Base-by-base conservation (phyloP, 768 basidiomycete species). In the Dictyophora rubrovolvata region DNA sequence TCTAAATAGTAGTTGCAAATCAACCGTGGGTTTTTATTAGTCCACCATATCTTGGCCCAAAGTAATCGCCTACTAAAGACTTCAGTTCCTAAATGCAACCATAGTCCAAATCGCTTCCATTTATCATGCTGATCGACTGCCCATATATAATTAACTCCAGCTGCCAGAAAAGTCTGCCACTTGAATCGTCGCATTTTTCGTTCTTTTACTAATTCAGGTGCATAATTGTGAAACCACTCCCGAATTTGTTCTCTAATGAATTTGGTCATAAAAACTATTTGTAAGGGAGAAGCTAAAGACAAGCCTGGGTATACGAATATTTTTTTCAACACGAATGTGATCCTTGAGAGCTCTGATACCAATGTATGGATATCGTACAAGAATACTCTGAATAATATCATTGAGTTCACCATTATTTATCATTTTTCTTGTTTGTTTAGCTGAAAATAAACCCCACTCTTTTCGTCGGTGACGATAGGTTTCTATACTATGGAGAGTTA, bases 111-210 rank as follows among this genome's bases (percentile, higher is more conserved):
- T 5, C 64, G 58, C 37, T 66, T 65, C 73, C 73, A 78, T 53
- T 80, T 80, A 60, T 80, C 74, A 61, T 80, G 76, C 60, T 79
- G 78, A 54, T 79, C 74, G 18, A 71, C 55, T 5, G 67, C 55
- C 61, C 67, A 65, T 0, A 75, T 21, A 52, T 79, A 72, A 34
- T 71, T 77, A 0, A 76, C 69, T 0, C 77, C 77, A 6, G 77
- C 75, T 2, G 73, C 67, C 63, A 66, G 75, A 53, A 73, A 78
- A 0, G 59, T 60, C 4, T 63, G 62, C 0, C 72, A 64, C 16
- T 65, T 65, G 21, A 77, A 48, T 1, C 58, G 69, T 0, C 62
- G 59, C 18, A 16, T 60, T n/a, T 48, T 60, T 20, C 65, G 65
- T 16, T 65, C 56, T 46, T 63, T 56, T 17, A 64, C 65, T 42